Evolutionary conservation across 2,329 filamentous ascomycete species (phyloP).

Genomic region (Aspergillus pseudoviridinutans): DNA sequence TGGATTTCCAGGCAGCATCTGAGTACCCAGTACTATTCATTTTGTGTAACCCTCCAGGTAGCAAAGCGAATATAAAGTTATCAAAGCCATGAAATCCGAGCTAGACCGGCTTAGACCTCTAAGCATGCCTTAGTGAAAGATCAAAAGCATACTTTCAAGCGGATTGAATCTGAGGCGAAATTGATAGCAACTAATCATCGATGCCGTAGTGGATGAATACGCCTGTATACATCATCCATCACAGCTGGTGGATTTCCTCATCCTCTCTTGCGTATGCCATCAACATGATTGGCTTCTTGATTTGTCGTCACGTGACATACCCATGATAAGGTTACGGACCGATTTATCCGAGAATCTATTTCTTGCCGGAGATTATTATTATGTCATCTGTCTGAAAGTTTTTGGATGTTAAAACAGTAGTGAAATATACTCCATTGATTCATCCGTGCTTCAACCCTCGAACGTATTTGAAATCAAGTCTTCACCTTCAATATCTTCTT

Average conservation of each 20-base stretch:
- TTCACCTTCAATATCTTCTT: conserved; percentile 5
- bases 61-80: neutral
- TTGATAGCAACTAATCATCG: neutral
- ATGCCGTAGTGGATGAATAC: neutral
- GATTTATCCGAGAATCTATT: neutral
- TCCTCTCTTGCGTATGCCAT: neutral
- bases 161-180: neutral
- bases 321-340: neutral
- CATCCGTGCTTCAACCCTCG: neutral
- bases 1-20: neutral
- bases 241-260: neutral
- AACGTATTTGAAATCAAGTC: neutral
- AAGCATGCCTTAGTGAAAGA: neutral
- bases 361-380: neutral
- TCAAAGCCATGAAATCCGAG: too few relatives aligned
- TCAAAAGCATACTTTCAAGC: neutral
- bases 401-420: neutral
- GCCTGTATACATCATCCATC: neutral
- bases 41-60: neutral
- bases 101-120: neutral
- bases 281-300: neutral
- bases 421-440: neutral
- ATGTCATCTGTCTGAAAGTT: conserved; percentile 7
- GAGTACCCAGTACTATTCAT: neutral
- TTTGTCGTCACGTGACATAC: fast-evolving